phyloP scores from a whole-genome alignment of 169 alveolate species.

The Plasmodium chabaudi region DNA sequence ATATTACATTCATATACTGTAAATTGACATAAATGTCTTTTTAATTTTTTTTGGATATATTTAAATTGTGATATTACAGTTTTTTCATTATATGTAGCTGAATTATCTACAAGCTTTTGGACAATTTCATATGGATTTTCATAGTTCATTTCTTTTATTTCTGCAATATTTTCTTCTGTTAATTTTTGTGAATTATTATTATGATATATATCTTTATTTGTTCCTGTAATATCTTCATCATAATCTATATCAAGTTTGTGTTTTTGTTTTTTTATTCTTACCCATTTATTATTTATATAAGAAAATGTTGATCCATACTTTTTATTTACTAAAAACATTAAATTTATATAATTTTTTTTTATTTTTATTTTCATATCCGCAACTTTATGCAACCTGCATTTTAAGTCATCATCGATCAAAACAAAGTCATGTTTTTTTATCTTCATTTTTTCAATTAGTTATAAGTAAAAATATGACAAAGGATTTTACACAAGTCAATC shows the following conservation, averaged over 20 bases:
- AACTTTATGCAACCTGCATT: constrained; percentile 43
- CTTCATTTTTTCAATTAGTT: constrained; percentile 3
- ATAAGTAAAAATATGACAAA: not conserved
- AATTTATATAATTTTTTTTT: constrained; percentile 35
- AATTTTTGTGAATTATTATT: constrained; percentile 49
- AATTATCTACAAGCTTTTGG: constrained; percentile 39
- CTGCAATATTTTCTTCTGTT: constrained; percentile 54
- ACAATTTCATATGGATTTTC: constrained; percentile 70
- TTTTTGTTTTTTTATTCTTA: constrained; percentile 32
- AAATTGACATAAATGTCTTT: constrained; percentile 68
- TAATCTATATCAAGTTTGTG: constrained; percentile 34
- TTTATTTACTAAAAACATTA: constrained; percentile 49
- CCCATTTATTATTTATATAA: constrained; percentile 54
- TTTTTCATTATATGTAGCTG: constrained; percentile 50
- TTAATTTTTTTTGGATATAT: constrained; percentile 53
- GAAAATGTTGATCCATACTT: constrained; percentile 70
- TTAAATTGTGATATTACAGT: constrained; percentile 54
- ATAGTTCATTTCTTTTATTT: constrained; percentile 14
- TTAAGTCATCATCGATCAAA: constrained; percentile 51
- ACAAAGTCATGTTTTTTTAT: constrained; percentile 66
- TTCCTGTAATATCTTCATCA: constrained; percentile 32
- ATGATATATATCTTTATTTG: constrained; percentile 51
- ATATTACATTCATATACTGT: constrained; percentile 63
- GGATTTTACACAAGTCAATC: not conserved
- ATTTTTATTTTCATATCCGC: constrained; percentile 66